Conservation (phyloP, 1,284 basidiomycete species). For the Cryptococcus sp. region DNA sequence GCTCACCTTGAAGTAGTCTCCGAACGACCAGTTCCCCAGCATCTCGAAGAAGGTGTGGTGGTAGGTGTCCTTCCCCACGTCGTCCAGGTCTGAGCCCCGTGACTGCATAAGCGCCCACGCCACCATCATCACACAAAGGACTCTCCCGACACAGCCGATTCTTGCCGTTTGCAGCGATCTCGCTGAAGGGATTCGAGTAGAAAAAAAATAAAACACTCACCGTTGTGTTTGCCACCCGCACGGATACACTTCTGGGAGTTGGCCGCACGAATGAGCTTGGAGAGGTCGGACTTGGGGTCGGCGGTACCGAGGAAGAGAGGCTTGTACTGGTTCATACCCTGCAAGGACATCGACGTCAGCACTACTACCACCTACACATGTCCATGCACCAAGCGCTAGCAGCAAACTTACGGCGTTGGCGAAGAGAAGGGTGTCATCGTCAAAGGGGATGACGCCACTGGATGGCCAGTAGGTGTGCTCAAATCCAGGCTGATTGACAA, state of each 20-base stretch:
- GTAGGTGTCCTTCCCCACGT: constrained; percentile 85
- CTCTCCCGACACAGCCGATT: neutral
- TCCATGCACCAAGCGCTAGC: neutral
- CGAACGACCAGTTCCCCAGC: constrained; percentile 99
- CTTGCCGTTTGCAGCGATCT: neutral
- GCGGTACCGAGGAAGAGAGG: constrained; percentile 93
- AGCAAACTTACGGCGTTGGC: constrained; percentile 70
- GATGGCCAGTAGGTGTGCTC: constrained; percentile 91
- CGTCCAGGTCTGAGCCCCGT: constrained; percentile 73
- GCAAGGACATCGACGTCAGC: neutral
- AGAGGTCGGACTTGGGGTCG: constrained; percentile 84
- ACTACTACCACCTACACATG: too few relatives aligned
- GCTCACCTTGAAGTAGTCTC: constrained; percentile 94
- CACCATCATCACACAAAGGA: too few relatives aligned
- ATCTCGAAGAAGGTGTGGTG: constrained; percentile 97
- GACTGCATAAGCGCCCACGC: neutral
- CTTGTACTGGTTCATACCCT: constrained; percentile 98
- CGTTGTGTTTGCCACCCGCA: constrained; percentile 98
- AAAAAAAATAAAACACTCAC: constrained; percentile 50
- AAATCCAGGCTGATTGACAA: constrained; percentile 58
- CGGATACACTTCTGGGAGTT: constrained; percentile 98
- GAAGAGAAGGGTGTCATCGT: constrained; percentile 94
- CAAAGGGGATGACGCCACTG: constrained; percentile 90
- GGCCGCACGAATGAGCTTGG: constrained; percentile 85
- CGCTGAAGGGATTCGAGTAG: neutral